phyloP scores from a whole-genome alignment of 257 asterid species.

The Lantana camara region DNA sequence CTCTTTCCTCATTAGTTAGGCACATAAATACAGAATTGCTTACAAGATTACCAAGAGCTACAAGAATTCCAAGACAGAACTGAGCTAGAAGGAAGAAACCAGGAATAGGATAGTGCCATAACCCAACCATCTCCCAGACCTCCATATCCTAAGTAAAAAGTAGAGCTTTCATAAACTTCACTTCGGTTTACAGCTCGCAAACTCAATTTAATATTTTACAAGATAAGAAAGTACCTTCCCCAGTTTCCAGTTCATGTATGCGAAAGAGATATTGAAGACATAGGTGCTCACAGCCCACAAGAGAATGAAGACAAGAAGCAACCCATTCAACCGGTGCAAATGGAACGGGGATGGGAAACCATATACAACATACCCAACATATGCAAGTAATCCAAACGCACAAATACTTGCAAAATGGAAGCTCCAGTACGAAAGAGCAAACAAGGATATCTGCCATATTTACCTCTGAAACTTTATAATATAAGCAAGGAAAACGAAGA shows the following conservation, averaged over 20 bases:
- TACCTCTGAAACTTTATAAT: conserved; percentile 48
- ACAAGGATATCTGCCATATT: conserved; percentile 64
- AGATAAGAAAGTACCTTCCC: conserved; percentile 59
- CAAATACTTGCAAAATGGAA: conserved; percentile 76
- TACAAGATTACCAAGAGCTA: conserved; percentile 75
- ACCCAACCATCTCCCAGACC: conserved; percentile 81
- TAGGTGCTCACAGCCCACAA: conserved; percentile 84
- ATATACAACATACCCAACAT: conserved; percentile 66
- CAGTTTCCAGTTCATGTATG: conserved; percentile 68
- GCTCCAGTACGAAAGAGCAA: conserved; percentile 76
- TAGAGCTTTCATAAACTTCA: conserved; percentile 24
- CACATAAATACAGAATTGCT: conserved; percentile 62
- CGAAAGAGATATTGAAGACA: conserved; percentile 64
- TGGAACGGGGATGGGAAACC: conserved; percentile 71
- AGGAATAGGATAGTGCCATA: conserved; percentile 81
- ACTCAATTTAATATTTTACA: conserved; percentile 24
- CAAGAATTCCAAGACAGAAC: conserved; percentile 72
- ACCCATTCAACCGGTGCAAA: conserved; percentile 65
- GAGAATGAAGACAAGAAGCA: conserved; percentile 81
- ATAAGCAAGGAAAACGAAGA: conserved; percentile 37
- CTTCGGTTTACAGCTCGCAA: conserved; percentile 19
- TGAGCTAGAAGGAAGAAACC: conserved; percentile 75
- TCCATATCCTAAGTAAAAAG: conserved; percentile 63
- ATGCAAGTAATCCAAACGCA: conserved; percentile 73
- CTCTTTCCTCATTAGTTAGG: conserved; percentile 59